These are phyloP conservation scores for Eutypella sp. DNA, from an alignment of 2,329 filamentous ascomycete species.

Conservation along the genomic window DNA sequence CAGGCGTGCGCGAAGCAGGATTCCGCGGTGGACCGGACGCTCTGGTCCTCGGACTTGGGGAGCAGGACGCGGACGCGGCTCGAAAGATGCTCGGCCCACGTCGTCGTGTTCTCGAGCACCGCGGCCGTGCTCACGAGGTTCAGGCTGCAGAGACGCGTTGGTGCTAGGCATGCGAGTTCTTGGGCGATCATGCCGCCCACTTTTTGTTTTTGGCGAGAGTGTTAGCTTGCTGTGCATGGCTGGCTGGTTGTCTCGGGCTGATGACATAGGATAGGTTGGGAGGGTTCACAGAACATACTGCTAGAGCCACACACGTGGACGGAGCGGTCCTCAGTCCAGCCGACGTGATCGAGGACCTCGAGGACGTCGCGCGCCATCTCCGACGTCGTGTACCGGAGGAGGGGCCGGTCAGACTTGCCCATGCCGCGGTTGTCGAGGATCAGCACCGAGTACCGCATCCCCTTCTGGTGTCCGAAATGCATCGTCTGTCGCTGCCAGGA, in stretches of 20 bases:
- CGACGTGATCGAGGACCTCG: conserved; percentile 60
- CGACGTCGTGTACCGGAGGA: conserved; percentile 72
- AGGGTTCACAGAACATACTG: too few relatives aligned
- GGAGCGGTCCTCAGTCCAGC: conserved; percentile 53
- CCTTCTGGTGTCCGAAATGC: conserved; percentile 70
- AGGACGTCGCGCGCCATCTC: conserved; percentile 78
- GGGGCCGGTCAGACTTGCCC: conserved; percentile 72
- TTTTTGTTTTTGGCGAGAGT: too few relatives aligned
- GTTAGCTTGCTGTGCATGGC: too few relatives aligned
- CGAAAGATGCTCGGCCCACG: conserved; percentile 61
- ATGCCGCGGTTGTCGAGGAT: conserved; percentile 83
- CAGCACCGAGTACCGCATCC: conserved; percentile 65
- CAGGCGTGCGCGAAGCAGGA: conserved; percentile 63
- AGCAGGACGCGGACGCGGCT: conserved; percentile 53
- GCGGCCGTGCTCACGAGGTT: conserved; percentile 59
- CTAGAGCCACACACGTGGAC: conserved; percentile 72
- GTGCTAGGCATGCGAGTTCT: conserved; percentile 60
- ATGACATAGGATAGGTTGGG: too few relatives aligned
- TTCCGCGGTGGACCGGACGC: conserved; percentile 58
- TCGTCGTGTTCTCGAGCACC: conserved; percentile 53
- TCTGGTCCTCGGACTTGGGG: conserved; percentile 65
- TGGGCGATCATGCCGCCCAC: conserved; percentile 93
- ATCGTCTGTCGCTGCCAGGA: conserved; percentile 81
- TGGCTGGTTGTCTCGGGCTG: too few relatives aligned
- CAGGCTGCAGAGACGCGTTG: conserved; percentile 49